Base-by-base conservation (phyloP, 1,284 basidiomycete genomes). In the Marasmius fiardii region DNA sequence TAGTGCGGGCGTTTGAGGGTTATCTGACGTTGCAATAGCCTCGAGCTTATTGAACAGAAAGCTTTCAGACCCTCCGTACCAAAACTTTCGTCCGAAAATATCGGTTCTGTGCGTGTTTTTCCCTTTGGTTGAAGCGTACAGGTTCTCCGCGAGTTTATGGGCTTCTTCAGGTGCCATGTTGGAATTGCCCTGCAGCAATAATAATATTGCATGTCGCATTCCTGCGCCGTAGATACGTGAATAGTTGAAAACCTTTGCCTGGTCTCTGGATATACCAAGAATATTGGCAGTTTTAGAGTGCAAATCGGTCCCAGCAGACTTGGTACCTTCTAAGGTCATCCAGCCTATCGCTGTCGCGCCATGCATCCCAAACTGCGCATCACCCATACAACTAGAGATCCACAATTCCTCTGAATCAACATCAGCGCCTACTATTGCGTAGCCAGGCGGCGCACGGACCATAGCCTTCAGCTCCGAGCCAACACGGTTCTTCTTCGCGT, bases 291-390 rank as follows among this genome's bases (percentile, higher is more conserved):
- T 98, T 75, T 98, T 98, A 24, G 95, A 98, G 68, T 99, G 96
- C 52, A 99, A 74, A 72, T 99, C 97, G 2, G 96, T 99, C 4
- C 95, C 96, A 0, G 90, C 89, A 0, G 88, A 81, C 72, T 99
- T 99, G n/a, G 95, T 98, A 1, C 97, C 97, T 71, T 99, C 97
- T 24, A 99, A 82, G 11, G 96, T 99, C 96, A 99, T 99, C 97
- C 96, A 99, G 0, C 96, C 97, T 45, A 99, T 88, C 0, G 96
- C 95, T 0, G 95, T 98, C 2, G 95, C 94, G 16, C 97, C 96
- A 64, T 99, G 96, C 56, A 98, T 73, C 7, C 96, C 97, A 68
- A 99, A 98, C 72, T 99, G 96, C 0, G 95, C 93, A 67, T 99
- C 97, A 3, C 96, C 96, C 93, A 98, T 97, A 58, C 95, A 93